Base-by-base conservation (phyloP, 805 yeast species). In the Spathaspora boniae region DNA sequence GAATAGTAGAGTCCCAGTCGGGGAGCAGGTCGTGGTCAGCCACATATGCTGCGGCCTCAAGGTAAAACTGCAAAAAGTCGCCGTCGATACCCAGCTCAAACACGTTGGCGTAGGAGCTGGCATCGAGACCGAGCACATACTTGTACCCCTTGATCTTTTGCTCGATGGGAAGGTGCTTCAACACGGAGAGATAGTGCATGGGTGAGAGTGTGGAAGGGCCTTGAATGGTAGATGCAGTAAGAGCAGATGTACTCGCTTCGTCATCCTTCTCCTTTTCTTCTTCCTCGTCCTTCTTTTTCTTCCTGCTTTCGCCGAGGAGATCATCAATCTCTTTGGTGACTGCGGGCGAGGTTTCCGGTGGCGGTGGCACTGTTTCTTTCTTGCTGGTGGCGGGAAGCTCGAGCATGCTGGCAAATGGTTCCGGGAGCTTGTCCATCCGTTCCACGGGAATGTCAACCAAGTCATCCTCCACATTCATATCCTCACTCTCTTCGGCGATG, bases 11-110 rank as follows among this genome's bases (percentile, higher is more conserved):
- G 16, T 44, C 33, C 46, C 54, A 46, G 6, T 43, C 26, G 15
- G 40, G 33, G 2, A 29, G 4, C 5, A 31, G 20, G 7, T 40
- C 30, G 17, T 38, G 22, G 9, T 18, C 26, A 0, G 56, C 34
- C 4, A 50, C 45, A 21, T 50, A 42, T 2, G 43, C 42, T 5
- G 61, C 48, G 4, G 82, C 72, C 19, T 70, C 73, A 6, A 78
- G 32, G 37, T 62, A 70, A 40, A 74, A 69, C n/a, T 58, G 59
- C 6, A 78, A 51, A 39, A 72, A 65, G 9, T 67, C 72, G 0
- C 69, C 45, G 25, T 78, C 84, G 1, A 79, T 50, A 1, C 80
- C 80, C 3, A 47, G 36, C 6, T 50, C 45, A 37, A 73, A 78
- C 2, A 70, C 40, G 8, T 47, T 45, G 1, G 41, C 12, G 26